Evolutionary conservation across 2,329 filamentous ascomycete genomes (phyloP).

Genomic region (Fusarium nelsonii): DNA sequence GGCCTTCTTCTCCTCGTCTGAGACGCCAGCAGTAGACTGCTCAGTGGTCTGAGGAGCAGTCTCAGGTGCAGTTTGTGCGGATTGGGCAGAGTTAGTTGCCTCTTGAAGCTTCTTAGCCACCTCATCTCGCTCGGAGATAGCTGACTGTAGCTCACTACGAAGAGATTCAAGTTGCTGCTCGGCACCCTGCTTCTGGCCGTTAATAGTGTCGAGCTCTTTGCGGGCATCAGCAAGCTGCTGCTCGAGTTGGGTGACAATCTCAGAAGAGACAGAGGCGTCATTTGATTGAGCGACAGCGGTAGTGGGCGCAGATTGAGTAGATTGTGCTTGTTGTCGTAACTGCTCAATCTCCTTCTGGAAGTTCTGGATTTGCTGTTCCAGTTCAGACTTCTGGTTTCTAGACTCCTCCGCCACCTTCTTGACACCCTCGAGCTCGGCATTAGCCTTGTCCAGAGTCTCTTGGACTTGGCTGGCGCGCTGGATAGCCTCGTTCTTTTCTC

Average conservation of each 20-base stretch:
- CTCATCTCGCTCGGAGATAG: slow-evolving; percentile 73
- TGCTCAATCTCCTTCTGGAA: slow-evolving; percentile 59
- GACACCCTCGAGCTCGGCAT: slow-evolving; percentile 67
- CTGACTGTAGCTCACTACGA: slow-evolving; percentile 70
- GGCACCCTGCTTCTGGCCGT: slow-evolving; percentile 75
- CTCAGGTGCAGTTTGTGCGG: slow-evolving; percentile 57
- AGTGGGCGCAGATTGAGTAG: slow-evolving; percentile 54
- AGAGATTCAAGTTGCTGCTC: slow-evolving; percentile 71
- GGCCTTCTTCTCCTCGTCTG: slow-evolving; percentile 69
- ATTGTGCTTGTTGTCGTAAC: slow-evolving; percentile 53
- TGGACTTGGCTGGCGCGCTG: slow-evolving; percentile 66
- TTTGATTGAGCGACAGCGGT: slow-evolving; percentile 51
- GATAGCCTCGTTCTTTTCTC: slow-evolving; percentile 66
- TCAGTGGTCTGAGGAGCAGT: slow-evolving; percentile 52
- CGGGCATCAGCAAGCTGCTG: slow-evolving; percentile 62
- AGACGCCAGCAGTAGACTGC: slow-evolving; percentile 49
- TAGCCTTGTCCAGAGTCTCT: slow-evolving; percentile 61
- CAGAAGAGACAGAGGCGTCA: slow-evolving; percentile 55
- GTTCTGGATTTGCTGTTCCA: slow-evolving; percentile 59
- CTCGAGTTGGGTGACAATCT: slow-evolving; percentile 64
- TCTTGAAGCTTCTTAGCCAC: slow-evolving; percentile 59
- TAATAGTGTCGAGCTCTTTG: slow-evolving; percentile 74
- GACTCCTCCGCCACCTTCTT: slow-evolving; percentile 54
- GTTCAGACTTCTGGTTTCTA: slow-evolving; percentile 51
- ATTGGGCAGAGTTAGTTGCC: slow-evolving; percentile 48